phyloP scores from a whole-genome alignment of 441 rosid species.

The Erodium texanum region DNA sequence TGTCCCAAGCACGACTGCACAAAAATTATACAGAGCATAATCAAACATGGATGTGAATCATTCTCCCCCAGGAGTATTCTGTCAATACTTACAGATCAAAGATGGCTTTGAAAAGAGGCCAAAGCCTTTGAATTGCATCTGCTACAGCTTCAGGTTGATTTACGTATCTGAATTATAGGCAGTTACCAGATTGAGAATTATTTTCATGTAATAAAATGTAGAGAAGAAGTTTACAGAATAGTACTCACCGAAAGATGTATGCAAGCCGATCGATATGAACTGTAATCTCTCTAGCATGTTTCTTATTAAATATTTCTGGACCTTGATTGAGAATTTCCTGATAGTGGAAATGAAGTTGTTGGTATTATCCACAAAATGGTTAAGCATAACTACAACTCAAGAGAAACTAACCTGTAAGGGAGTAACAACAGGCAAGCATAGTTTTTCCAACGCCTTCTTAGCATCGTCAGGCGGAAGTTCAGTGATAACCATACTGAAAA shows the following conservation, averaged over 20 bases:
- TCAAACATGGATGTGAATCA: conserved; percentile 13
- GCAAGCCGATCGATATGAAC: conserved; percentile 96
- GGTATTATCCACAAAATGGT: conserved; percentile 19
- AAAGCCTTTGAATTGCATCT: conserved; percentile 79
- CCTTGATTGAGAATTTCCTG: conserved; percentile 78
- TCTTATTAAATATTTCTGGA: conserved; percentile 71
- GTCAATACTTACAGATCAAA: conserved; percentile 69
- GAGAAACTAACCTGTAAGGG: conserved; percentile 65
- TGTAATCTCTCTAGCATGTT: conserved; percentile 84
- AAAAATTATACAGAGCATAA: conserved; percentile 22
- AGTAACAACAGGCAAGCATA: conserved; percentile 74
- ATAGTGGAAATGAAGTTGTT: conserved; percentile 21
- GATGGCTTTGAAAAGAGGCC: conserved; percentile 83
- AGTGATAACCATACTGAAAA: conserved; percentile 82
- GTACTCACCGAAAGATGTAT: conserved; percentile 78
- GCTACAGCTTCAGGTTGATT: conserved; percentile 98
- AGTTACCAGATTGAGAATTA: conserved; percentile 22
- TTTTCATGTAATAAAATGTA: conserved; percentile 9
- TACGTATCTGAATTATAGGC: conserved; percentile 53
- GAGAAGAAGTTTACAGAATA: conserved; percentile 10
- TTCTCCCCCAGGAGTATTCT: not conserved
- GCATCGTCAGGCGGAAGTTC: conserved; percentile 91
- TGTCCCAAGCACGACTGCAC: conserved; percentile 98
- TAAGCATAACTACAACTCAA: conserved; percentile 16
- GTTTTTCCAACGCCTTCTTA: conserved; percentile 69